These are phyloP conservation scores for Paramecium octaurelia DNA, from an alignment of 73 alveolate genomes.

Conservation along the genomic window DNA sequence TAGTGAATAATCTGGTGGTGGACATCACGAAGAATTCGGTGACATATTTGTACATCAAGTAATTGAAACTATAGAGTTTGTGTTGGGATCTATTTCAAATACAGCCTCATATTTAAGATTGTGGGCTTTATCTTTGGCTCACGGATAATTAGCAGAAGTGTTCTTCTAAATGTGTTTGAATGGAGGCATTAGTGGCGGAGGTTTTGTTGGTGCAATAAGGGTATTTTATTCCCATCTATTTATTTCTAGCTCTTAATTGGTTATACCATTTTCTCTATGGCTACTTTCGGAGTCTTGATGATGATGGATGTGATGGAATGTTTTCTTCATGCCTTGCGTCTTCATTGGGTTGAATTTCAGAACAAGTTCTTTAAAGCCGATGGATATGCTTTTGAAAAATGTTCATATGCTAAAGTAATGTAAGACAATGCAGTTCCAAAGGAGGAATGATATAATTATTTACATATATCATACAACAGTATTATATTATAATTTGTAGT, in stretches of 20 bases:
- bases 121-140: constrained; percentile 99
- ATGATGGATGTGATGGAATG: constrained; percentile 98
- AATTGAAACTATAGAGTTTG: constrained; percentile 97
- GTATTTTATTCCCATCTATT: not conserved
- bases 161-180: constrained; percentile 88
- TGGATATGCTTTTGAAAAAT: constrained; percentile 89
- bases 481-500: not conserved
- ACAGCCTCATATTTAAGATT: constrained; percentile 98
- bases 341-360: constrained; percentile 99
- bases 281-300: constrained; percentile 88
- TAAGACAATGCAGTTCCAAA: constrained; percentile 38
- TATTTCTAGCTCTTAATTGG: constrained; percentile 68
- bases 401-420: constrained; percentile 73
- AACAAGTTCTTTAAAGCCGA: constrained; percentile 95
- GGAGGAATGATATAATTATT: not conserved
- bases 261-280: constrained; percentile 80
- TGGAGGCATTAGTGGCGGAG: constrained; percentile 67
- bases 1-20: constrained; percentile 41
- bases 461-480: not conserved
- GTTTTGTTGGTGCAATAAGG: not conserved
- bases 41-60: constrained; percentile 93
- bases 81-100: constrained; percentile 95
- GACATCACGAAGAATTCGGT: constrained; percentile 72
- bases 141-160: constrained; percentile 93
- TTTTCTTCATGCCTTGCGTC: constrained; percentile 95